phyloP scores from a whole-genome alignment of 163 green algal species.

The Volvox carteri region DNA sequence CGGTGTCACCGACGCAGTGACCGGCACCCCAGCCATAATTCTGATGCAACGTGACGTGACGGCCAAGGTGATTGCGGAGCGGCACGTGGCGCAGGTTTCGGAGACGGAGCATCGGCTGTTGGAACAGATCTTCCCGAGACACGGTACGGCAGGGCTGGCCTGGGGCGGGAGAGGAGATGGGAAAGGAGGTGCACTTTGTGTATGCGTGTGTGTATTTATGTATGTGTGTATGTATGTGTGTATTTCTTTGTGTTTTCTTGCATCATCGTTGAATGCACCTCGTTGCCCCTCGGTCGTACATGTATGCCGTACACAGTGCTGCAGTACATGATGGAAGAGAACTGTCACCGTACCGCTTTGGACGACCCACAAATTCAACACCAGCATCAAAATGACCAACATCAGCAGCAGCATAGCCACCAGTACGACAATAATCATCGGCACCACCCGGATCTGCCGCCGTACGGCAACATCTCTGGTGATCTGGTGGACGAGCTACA shows the following conservation, averaged over 20 bases:
- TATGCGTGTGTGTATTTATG: too few relatives aligned
- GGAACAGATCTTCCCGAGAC: conserved; percentile 38
- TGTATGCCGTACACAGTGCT: too few relatives aligned
- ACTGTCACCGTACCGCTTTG: not conserved
- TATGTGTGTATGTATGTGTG: not conserved
- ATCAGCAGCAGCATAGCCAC: too few relatives aligned
- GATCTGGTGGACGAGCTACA: too few relatives aligned
- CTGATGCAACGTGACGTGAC: conserved; percentile 23
- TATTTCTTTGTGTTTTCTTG: too few relatives aligned
- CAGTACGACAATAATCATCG: too few relatives aligned
- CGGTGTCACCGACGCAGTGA: not conserved
- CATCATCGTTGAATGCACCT: too few relatives aligned
- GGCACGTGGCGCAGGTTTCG: conserved; percentile 21
- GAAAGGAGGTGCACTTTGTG: not conserved
- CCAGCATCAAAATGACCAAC: too few relatives aligned
- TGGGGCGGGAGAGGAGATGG: not conserved
- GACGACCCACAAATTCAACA: too few relatives aligned
- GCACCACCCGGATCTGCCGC: too few relatives aligned
- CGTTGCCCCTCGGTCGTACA: too few relatives aligned
- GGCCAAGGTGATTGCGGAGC: conserved; percentile 9
- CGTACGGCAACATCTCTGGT: too few relatives aligned
- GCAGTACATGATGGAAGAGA: conserved; percentile 38
- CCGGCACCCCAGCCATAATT: not conserved
- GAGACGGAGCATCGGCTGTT: conserved; percentile 42
- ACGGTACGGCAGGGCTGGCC: not conserved